Percentiles rank a stretch among this genome's conserved stretches.
Conservation (phyloP, 805 yeast species). For the Candida maesae region DNA sequence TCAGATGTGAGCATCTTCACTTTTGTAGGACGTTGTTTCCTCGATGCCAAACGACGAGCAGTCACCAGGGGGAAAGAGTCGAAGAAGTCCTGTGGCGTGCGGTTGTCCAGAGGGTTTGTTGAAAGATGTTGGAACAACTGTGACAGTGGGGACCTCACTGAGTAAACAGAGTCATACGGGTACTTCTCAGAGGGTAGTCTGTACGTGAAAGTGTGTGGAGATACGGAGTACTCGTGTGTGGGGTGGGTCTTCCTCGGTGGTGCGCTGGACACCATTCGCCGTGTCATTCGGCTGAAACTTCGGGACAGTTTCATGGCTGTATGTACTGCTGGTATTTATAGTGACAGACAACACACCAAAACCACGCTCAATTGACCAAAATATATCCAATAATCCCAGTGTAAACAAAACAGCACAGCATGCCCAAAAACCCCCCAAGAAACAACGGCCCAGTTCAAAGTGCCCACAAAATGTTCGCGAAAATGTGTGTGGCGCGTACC, state of each 20-base stretch:
- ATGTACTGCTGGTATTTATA: not conserved
- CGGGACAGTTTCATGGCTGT: too few relatives aligned
- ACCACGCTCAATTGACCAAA: too few relatives aligned
- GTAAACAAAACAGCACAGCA: too few relatives aligned
- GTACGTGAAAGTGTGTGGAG: slow-evolving; percentile 20
- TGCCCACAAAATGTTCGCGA: too few relatives aligned
- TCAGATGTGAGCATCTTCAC: slow-evolving; percentile 73
- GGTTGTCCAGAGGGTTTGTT: slow-evolving; percentile 16
- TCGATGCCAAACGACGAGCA: slow-evolving; percentile 23
- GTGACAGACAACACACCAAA: too few relatives aligned
- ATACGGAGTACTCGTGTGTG: slow-evolving; percentile 22
- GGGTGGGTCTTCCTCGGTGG: not conserved
- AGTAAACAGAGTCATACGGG: slow-evolving; percentile 13
- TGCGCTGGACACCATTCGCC: not conserved
- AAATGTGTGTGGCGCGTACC: too few relatives aligned
- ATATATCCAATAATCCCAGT: too few relatives aligned
- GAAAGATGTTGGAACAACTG: slow-evolving; percentile 17
- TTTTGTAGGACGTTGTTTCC: slow-evolving; percentile 47
- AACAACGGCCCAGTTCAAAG: too few relatives aligned
- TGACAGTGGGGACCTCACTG: slow-evolving; percentile 14
- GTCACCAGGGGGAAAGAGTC: slow-evolving; percentile 20
- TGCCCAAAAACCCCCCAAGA: too few relatives aligned
- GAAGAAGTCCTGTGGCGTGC: slow-evolving; percentile 18
- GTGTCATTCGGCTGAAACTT: not conserved
- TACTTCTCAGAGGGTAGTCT: slow-evolving; percentile 18